Base-by-base conservation (phyloP, 176 grass and related monocot genomes). In the Stipa capillata region DNA sequence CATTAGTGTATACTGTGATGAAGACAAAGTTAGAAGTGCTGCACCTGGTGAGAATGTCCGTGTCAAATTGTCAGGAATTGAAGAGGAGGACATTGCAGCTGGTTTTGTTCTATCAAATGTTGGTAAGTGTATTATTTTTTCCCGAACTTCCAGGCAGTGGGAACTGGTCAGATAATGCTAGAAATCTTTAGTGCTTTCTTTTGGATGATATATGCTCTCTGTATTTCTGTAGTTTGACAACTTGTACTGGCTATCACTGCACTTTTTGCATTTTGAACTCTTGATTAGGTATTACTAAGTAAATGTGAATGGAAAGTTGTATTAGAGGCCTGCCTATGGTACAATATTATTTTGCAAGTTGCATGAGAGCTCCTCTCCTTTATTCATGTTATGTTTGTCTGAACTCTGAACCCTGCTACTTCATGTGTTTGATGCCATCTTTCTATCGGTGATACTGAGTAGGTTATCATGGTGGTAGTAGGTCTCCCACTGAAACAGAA, bases 21-120 rank as follows among this genome's bases (percentile, higher is more conserved):
- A 93, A 72, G 66, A 89, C 57, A 88, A 87, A 81, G 80, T 84
- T 5, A 68, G 39, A 21, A 40, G 54, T 69, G 84, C 64, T 28
- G 70, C 76, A 27, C 87, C 87, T 73, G 86, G 60, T 58, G 87
- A 93, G 69, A 89, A n/a, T n/a, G n/a, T n/a, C n/a, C n/a, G n/a
- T n/a, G n/a, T n/a, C n/a, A n/a, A n/a, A n/a, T n/a, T n/a, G n/a
- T n/a, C n/a, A n/a, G n/a, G n/a, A n/a, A n/a, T n/a, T n/a, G n/a
- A n/a, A n/a, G n/a, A n/a, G n/a, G 90, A 93, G 58, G 87, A 93
- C 77, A 51, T 93, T 31, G 53, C 72, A 4, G 23, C 76, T 78
- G 90, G 90, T 52, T 93, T 89, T 87, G 90, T 93, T 10, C 84
- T 93, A 57, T 87, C 90, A 77, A 89, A 87, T 49, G 33, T 76